phyloP scores from a whole-genome alignment of 139 green algal genomes.

The Haematococcus lacustris region DNA sequence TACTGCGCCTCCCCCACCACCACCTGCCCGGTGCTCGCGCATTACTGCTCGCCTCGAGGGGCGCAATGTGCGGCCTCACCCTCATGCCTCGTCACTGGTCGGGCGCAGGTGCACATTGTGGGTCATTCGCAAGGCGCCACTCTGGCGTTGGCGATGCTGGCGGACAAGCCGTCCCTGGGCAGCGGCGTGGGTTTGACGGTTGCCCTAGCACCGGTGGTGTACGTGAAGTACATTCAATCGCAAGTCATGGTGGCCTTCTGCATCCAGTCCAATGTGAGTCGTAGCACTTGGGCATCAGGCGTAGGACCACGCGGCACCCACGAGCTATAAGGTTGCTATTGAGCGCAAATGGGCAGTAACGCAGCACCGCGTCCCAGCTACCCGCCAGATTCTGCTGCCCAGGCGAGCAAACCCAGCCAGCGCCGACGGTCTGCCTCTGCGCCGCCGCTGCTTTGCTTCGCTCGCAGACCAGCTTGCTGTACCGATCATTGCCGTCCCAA shows the following conservation, averaged over 20 bases:
- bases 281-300: not conserved
- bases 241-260: conserved; percentile 24
- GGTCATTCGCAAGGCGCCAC: conserved; percentile 45
- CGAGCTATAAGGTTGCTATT: too few species aligned
- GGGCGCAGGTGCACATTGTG: conserved; percentile 29
- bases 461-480: not conserved
- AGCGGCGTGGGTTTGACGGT: conserved; percentile 34
- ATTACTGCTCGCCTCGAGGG: not conserved
- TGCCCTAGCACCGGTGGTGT: conserved; percentile 56
- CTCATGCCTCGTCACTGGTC: not conserved
- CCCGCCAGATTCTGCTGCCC: not conserved
- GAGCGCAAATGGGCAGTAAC: not conserved
- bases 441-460: too few species aligned
- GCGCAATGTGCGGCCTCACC: not conserved
- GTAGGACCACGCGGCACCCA: not conserved
- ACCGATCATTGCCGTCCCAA: not conserved
- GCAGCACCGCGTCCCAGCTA: not conserved
- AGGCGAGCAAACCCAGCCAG: not conserved
- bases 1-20: not conserved
- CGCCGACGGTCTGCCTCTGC: not conserved
- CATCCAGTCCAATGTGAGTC: conserved; percentile 20
- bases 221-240: conserved; percentile 28
- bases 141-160: conserved; percentile 45
- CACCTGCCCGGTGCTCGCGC: not conserved
- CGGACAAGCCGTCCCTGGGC: conserved; percentile 21